Percentiles rank a stretch among this genome's conserved stretches.
These are phyloP conservation scores for Trichoderma koningiopsis DNA, from an alignment of 2,329 filamentous ascomycete genomes.

Conservation along the genomic window DNA sequence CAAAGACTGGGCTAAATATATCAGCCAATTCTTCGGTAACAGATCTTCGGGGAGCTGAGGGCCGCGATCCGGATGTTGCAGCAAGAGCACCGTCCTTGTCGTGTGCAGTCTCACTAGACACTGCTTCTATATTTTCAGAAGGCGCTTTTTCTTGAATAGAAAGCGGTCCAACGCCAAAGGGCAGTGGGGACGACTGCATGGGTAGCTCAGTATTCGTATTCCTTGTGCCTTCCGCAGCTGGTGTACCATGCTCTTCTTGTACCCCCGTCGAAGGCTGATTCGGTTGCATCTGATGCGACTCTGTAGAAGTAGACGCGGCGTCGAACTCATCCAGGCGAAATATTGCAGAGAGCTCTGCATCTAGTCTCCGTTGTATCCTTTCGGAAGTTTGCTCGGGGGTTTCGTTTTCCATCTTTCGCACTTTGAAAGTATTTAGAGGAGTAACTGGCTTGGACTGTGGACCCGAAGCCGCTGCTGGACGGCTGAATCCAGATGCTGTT, in stretches of 20 bases:
- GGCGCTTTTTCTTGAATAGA: neutral
- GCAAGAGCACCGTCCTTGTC: neutral
- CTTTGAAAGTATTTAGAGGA: neutral
- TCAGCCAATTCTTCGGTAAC: conserved; percentile 4
- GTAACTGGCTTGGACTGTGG: neutral
- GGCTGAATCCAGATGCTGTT: neutral
- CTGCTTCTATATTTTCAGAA: neutral
- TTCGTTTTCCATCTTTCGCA: conserved; percentile 17
- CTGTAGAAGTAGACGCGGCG: neutral
- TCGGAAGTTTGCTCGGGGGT: conserved; percentile 5
- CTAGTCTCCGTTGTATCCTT: neutral
- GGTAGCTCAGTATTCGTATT: conserved; percentile 4
- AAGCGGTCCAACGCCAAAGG: neutral
- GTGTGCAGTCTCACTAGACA: neutral
- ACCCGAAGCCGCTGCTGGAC: neutral
- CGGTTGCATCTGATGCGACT: neutral
- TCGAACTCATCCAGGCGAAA: neutral
- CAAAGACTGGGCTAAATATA: conserved; percentile 3
- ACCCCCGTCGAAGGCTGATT: neutral
- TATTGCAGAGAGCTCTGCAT: conserved; percentile 1
- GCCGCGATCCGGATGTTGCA: neutral
- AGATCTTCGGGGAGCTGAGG: neutral
- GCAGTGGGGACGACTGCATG: conserved; percentile 3
- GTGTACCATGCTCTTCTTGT: neutral
- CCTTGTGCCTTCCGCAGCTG: neutral